Percentiles rank a stretch among this genome's conserved stretches.
These are phyloP conservation scores for Russula emetica DNA, from an alignment of 768 basidiomycete species.

Conservation along the genomic window DNA sequence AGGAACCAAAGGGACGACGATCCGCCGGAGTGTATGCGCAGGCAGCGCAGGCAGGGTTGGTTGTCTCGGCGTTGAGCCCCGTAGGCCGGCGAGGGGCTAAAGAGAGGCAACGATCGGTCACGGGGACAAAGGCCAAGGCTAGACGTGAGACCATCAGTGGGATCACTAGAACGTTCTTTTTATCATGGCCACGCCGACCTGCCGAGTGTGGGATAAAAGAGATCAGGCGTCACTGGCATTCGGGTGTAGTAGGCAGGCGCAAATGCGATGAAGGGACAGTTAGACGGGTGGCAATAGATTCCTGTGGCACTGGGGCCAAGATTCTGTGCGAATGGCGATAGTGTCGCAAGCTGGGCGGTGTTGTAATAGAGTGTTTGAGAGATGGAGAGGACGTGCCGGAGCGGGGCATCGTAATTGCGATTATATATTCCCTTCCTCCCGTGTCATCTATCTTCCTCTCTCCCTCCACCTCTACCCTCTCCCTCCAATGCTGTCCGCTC, in stretches of 20 bases:
- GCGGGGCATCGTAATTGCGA: neutral
- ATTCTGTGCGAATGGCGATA: neutral
- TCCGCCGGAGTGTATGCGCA: neutral
- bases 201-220: neutral
- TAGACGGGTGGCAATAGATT: too few species aligned
- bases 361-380: neutral
- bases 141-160: neutral
- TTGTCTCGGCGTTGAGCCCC: neutral
- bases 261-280: too few species aligned
- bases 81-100: neutral
- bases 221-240: too few species aligned
- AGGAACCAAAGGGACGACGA: neutral
- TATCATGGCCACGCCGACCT: neutral
- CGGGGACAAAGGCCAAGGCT: neutral
- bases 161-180: neutral
- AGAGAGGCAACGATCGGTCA: conserved; percentile 3
- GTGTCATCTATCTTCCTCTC: conserved; percentile 14
- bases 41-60: neutral
- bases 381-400: neutral
- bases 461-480: neutral
- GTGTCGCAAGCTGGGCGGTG: neutral
- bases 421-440: neutral
- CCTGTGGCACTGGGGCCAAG: neutral
- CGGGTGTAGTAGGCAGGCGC: too few species aligned
- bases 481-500: conserved; percentile 14